Evolutionary conservation across 305 asterid genomes (phyloP).

Genomic region (Fraxinus baroniana): DNA sequence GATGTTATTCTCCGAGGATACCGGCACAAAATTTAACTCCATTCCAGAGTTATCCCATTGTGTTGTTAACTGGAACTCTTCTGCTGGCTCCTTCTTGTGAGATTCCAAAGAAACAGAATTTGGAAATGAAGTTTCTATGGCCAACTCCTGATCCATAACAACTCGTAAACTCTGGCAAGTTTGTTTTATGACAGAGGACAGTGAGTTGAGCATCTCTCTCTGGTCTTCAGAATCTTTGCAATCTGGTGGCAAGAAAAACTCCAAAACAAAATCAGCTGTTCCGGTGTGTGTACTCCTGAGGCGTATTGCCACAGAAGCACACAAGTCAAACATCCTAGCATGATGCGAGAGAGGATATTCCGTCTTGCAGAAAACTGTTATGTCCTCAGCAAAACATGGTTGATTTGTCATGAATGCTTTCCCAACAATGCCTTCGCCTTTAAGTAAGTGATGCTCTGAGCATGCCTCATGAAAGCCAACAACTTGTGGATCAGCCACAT

Average conservation of each 20-base stretch:
- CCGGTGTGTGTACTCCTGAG: slow-evolving; percentile 62
- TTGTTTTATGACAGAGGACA: slow-evolving; percentile 57
- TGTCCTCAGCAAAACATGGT: slow-evolving; percentile 61
- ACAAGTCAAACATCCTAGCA: slow-evolving; percentile 48
- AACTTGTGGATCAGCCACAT: slow-evolving; percentile 54
- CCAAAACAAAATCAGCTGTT: slow-evolving; percentile 67
- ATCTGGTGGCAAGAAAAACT: slow-evolving; percentile 67
- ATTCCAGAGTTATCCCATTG: slow-evolving; percentile 36
- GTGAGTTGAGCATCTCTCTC: slow-evolving; percentile 58
- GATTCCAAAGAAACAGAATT: slow-evolving; percentile 36
- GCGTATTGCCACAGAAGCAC: slow-evolving; percentile 68
- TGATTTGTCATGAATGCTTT: slow-evolving; percentile 65
- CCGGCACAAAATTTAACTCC: slow-evolving; percentile 27
- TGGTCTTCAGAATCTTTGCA: slow-evolving; percentile 58
- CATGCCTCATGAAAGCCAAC: slow-evolving; percentile 67
- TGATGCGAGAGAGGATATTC: slow-evolving; percentile 73
- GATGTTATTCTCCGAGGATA: slow-evolving; percentile 30
- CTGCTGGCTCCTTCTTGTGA: slow-evolving; percentile 43
- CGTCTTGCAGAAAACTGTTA: slow-evolving; percentile 58
- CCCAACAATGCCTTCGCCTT: slow-evolving; percentile 74
- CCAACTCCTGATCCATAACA: slow-evolving; percentile 60
- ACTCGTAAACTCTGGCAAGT: slow-evolving; percentile 63
- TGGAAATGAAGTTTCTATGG: slow-evolving; percentile 36
- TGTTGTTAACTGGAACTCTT: slow-evolving; percentile 46
- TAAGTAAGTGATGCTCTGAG: slow-evolving; percentile 67